Base-by-base conservation (phyloP, 2,329 filamentous ascomycete genomes). In the Hansfordia pulvinata region DNA sequence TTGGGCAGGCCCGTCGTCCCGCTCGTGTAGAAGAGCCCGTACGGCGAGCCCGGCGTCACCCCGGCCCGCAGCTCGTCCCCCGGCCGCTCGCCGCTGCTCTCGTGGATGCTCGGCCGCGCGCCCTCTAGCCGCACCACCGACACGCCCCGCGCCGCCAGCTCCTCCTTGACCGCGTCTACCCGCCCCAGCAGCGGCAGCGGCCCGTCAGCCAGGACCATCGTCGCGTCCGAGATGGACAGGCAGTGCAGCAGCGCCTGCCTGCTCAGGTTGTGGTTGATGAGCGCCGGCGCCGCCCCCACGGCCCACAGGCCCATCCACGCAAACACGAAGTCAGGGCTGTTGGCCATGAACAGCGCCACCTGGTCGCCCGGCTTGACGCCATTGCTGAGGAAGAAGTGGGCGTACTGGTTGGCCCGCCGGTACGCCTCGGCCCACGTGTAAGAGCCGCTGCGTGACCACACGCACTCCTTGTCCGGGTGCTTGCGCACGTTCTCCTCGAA, bases 1-100 rank as follows among this genome's bases (percentile, higher is more conserved):
- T 86, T 86, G 8, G 80, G 78, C 36, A 81, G 49, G 3, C 80
- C 80, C 0, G 80, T 85, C 1, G 80, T 85, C 19, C 79, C 79
- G 34, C 73, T 70, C 1, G 80, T 86, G 46, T 83, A 85, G 38
- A 85, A 71, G 14, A 85, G 47, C 17, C 64, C 69, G 36, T 71
- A 60, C 0, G 78, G 70, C 36, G 62, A 72, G 10, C 54, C 49
- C 0, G 56, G 58, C 23, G 54, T 53, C 2, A 77, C 56, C 4
- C 50, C 52, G 4, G 55, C 53, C 22, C 76, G 61, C 30, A 71
- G 59, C 17, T 62, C 54, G 34, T 78, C 64, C 1, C 58, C 60
- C 0, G 71, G 69, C 26, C 66, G 53, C 22, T 59, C 55, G 0
- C 62, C 54, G 12, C 62, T 57, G 23, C 60, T 50, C 1, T 53